Percentiles rank a stretch among this genome's conserved stretches.
Evolutionary conservation across 163 green algal species (phyloP).

Genomic region (Scenedesmus sp.): DNA sequence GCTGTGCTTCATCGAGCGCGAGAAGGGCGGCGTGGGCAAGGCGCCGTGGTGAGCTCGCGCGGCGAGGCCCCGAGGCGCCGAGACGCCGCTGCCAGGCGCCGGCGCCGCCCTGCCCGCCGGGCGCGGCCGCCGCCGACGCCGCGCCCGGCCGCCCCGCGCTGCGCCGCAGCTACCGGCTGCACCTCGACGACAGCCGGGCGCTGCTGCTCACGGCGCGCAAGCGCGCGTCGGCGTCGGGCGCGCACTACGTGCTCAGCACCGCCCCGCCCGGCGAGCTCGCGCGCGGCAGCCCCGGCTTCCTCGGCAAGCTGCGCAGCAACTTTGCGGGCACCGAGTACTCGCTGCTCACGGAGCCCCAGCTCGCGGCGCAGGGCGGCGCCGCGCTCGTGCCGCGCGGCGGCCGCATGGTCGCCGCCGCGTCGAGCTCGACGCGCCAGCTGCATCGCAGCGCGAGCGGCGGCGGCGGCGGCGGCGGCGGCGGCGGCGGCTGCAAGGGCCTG

Average conservation of each 20-base stretch:
- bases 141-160: background rate
- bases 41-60: no score
- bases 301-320: slow-evolving; percentile 90
- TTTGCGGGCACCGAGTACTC: slow-evolving; percentile 96
- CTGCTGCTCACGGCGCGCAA: slow-evolving; percentile 90
- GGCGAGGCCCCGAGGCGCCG: no score
- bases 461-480: background rate
- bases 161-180: slow-evolving; percentile 72
- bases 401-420: no score
- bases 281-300: slow-evolving; percentile 59
- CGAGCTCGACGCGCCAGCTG: background rate
- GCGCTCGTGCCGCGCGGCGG: no score
- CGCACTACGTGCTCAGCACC: slow-evolving; percentile 83
- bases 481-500: background rate
- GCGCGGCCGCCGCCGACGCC: no score
- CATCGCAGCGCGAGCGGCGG: background rate
- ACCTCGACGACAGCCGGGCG: slow-evolving; percentile 68
- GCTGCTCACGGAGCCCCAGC: slow-evolving; percentile 42
- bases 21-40: slow-evolving; percentile 66
- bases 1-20: slow-evolving; percentile 83
- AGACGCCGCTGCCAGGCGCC: no score
- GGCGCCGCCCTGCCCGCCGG: background rate
- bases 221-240: slow-evolving; percentile 80
- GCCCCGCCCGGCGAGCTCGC: slow-evolving; percentile 29
- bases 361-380: no score